Conservation (phyloP, 257 asterid species). For the Solanum sparsipilum region DNA sequence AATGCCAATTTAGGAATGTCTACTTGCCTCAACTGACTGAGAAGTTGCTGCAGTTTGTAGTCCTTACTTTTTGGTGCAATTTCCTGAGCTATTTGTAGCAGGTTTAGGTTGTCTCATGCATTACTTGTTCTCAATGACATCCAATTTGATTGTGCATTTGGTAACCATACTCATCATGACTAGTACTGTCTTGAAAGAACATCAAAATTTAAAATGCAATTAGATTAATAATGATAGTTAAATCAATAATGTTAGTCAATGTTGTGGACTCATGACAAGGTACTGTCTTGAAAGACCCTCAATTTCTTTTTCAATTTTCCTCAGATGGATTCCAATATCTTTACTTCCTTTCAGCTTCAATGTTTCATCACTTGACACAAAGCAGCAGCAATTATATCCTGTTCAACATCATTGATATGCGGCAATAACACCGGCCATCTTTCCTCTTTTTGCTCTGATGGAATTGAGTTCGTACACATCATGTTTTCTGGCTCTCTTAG, state of each 20-base stretch:
- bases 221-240: neutral
- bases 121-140: neutral
- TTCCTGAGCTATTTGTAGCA: neutral
- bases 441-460: conserved; percentile 18
- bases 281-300: neutral
- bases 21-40: neutral
- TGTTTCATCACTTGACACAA: neutral
- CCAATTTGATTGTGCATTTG: neutral
- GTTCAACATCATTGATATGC: neutral
- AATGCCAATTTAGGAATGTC: neutral
- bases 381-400: neutral
- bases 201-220: neutral
- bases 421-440: neutral
- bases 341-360: neutral
- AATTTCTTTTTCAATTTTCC: conserved; percentile 8
- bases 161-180: neutral
- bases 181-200: neutral
- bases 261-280: neutral
- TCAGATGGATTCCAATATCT: conserved; percentile 1
- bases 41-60: neutral
- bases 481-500: conserved; percentile 19
- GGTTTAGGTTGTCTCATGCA: neutral
- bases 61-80: neutral
- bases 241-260: neutral
- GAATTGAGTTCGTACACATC: conserved; percentile 18